Evolutionary conservation across 176 grass and related monocot species (phyloP).

Genomic region (Thalia dealbata): DNA sequence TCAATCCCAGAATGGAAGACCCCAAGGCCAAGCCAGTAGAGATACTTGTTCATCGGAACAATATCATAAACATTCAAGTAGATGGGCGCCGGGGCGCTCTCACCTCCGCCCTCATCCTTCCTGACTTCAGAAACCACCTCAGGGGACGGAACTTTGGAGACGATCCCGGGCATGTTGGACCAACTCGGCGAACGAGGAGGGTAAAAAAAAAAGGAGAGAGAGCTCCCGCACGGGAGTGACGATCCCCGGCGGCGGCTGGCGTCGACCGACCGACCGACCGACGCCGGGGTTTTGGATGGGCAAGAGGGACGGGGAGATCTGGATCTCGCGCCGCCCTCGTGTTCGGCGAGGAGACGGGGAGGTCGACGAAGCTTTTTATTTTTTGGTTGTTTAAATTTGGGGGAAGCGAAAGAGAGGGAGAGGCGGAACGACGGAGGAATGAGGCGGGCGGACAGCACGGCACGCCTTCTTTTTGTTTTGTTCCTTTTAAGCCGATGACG

Average conservation of each 20-base stretch:
- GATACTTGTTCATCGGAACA: slow-evolving; percentile 54
- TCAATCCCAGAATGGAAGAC: slow-evolving; percentile 81
- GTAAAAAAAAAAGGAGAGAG: too few relatives aligned
- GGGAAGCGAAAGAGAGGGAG: not conserved
- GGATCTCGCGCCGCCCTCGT: slow-evolving; percentile 21
- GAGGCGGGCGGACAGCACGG: not conserved
- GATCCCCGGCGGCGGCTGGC: too few relatives aligned
- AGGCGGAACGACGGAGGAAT: not conserved
- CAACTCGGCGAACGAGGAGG: not conserved
- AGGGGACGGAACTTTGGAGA: not conserved
- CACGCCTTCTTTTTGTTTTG: too few relatives aligned
- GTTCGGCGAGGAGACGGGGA: slow-evolving; percentile 6
- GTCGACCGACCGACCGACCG: too few relatives aligned
- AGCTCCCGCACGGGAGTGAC: too few relatives aligned
- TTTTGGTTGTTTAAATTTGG: not conserved
- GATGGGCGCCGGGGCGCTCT: slow-evolving; percentile 26
- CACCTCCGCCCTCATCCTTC: not conserved
- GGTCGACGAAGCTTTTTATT: not conserved
- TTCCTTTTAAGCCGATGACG: too few relatives aligned
- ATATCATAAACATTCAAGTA: slow-evolving; percentile 77
- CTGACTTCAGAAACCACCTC: too few relatives aligned
- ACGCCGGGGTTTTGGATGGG: not conserved
- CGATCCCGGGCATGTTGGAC: not conserved
- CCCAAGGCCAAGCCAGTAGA: slow-evolving; percentile 64
- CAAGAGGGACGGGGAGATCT: not conserved